Evolutionary conservation across 2,329 filamentous ascomycete genomes (phyloP), one percentile per base, ranked within the genome.

Genomic region (Ceratocystis harringtonii): DNA sequence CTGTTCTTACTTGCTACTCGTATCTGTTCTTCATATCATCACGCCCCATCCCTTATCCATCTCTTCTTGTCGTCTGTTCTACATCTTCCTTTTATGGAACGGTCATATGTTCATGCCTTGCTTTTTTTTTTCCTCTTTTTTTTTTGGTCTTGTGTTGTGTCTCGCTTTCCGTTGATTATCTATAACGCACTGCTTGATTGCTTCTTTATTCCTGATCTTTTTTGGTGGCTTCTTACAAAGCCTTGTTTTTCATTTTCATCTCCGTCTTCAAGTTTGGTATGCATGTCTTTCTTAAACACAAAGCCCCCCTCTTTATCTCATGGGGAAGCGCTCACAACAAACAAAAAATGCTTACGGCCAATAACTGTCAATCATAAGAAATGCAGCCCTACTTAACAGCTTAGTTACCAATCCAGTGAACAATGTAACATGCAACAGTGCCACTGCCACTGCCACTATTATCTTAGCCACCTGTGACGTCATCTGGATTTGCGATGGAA

Each of bases 151-250:
- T 62, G 28, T 60, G 45, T 62, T 32, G 32, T 64, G 61, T 32
- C 7, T 63, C 63, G 41, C 22, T 55, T 66, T 57, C 55, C 28
- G 25, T 48, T 61, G 36, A 50, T 41, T 52, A 52, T 28, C 60
- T 44, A 58, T 58, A 36, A 58, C 55, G 55, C 55, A 17, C 30
- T 58, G 30, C 55, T 36, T 58, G 48, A 25, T 25, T n/a, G 48
- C n/a, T 52, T 19, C 22, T 19, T 25, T 22, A 19, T n/a, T 25
- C n/a, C 22, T 52, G 48, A 6, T 52, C 48, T 52, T 22, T 41
- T 15, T 41, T 41, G 48, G 48, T 52, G 48, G 48, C 48, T 52
- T 52, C 48, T 52, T 28, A 41, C 48, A 52, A 28, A 52, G 48
- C 22, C 28, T 50, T 61, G 43, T 52, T 61, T 50, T 45, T 30